Evolutionary conservation across 306 rosid genomes (phyloP), one percentile per base, ranked within the genome.

Genomic region (Corylus americana): DNA sequence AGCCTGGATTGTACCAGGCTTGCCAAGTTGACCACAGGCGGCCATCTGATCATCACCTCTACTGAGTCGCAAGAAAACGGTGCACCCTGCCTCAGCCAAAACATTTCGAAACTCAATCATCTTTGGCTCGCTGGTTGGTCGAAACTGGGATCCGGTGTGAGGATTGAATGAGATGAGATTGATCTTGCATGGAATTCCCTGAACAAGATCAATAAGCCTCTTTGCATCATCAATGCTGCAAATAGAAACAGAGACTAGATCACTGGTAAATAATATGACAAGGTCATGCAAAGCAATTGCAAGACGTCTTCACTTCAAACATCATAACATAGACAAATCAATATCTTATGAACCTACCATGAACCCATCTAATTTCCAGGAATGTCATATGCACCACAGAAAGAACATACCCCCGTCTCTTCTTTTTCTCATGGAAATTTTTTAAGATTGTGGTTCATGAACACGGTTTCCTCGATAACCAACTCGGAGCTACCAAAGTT

Each of bases 41-140:
- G 98, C 98, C 98, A 94, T 94, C 86, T 89, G 97, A 84, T 94
- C 98, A 62, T 94, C 93, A 10, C 97, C 97, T 85, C 97, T 84
- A 79, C 98, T 92, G 11, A 74, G 91, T 70, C 97, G 81, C 78
- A 92, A 55, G 77, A 94, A 87, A 22, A 92, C 98, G 14, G 42
- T 69, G 47, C 91, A 85, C 45, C 97, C 92, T 37, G 86, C 92
- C 71, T 59, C 89, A 3, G 97, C 97, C 81, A 94, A 80, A 54
- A 58, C 81, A 77, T 94, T 94, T 53, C 97, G 89, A 81, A 94
- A 92, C 81, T 92, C 93, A 3, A 92, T 64, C 83, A 91, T 92
- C 81, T 92, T 91, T 83, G 88, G 89, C 16, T 89, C 92, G 58
- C 83, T 78, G 59, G 98, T 92, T 44, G 98, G 94, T 84, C 72